Percentiles rank a stretch among this genome's conserved stretches.
Conservation (phyloP, 176 grass and related monocot species). For the Tuctoria greenei region DNA sequence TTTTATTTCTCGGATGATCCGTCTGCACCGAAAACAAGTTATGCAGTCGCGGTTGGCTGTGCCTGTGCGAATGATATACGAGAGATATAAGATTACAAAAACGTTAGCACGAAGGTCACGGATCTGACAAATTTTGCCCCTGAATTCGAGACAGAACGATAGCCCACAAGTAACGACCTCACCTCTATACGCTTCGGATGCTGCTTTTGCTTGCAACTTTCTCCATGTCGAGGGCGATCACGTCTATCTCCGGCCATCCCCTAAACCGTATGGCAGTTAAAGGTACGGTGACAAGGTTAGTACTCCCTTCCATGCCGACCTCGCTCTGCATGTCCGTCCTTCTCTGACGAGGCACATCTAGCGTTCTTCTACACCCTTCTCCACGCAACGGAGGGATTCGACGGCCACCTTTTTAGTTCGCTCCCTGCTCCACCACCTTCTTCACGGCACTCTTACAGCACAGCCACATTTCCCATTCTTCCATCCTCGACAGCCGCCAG, state of each 20-base stretch:
- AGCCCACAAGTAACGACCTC: no score
- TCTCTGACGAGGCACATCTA: conserved; percentile 10
- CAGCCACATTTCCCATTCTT: not conserved
- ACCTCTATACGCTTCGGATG: not conserved
- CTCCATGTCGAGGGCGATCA: not conserved
- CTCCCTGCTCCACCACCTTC: conserved; percentile 2
- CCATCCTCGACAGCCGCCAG: not conserved
- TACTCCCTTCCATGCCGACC: no score
- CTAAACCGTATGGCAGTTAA: no score
- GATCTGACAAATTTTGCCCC: no score
- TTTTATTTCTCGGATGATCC: no score
- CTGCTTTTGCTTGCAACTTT: not conserved
- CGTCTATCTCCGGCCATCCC: not conserved
- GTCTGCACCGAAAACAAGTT: no score
- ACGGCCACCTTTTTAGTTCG: not conserved
- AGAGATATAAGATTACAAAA: no score
- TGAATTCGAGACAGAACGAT: no score
- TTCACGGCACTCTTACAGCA: not conserved
- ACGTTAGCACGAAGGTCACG: no score
- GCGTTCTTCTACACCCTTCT: conserved; percentile 43
- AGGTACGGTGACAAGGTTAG: no score
- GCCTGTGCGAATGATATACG: no score
- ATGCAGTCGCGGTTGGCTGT: no score
- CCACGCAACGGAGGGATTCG: not conserved
- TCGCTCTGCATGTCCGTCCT: not conserved